These are phyloP conservation scores for Tolypocladium sp. DNA, from an alignment of 2,329 filamentous ascomycete genomes.

Conservation along the genomic window DNA sequence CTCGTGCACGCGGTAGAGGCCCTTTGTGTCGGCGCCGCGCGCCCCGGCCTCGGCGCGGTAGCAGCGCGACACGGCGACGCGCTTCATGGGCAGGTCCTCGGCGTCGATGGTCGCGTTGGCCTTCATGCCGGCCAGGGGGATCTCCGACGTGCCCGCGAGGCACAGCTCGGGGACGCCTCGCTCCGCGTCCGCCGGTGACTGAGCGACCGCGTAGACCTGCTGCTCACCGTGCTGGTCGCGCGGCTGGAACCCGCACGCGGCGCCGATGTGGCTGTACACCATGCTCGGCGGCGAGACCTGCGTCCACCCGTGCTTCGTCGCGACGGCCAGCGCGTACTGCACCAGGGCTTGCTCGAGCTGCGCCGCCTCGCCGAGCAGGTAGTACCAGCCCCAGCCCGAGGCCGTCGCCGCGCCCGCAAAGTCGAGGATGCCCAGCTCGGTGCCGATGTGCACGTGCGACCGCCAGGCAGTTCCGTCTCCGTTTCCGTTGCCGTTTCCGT, in stretches of 20 bases:
- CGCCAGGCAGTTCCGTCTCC: slow-evolving; percentile 36
- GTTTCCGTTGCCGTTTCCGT: neutral
- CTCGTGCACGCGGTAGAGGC: slow-evolving; percentile 92
- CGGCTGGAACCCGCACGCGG: slow-evolving; percentile 89
- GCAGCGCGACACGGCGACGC: slow-evolving; percentile 81
- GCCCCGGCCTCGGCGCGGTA: slow-evolving; percentile 93
- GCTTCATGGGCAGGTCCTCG: slow-evolving; percentile 62
- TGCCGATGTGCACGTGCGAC: slow-evolving; percentile 81
- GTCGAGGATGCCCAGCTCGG: slow-evolving; percentile 81
- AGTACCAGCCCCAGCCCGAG: slow-evolving; percentile 97
- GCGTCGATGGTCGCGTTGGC: slow-evolving; percentile 61
- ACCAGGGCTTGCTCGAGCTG: slow-evolving; percentile 91
- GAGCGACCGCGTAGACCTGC: slow-evolving; percentile 77
- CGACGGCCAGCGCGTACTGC: slow-evolving; percentile 71
- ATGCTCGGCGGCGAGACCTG: slow-evolving; percentile 78
- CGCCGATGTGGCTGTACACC: slow-evolving; percentile 84
- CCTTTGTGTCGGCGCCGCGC: slow-evolving; percentile 82
- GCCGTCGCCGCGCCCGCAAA: slow-evolving; percentile 74
- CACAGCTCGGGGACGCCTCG: slow-evolving; percentile 59
- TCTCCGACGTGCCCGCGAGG: slow-evolving; percentile 86
- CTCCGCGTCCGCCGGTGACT: slow-evolving; percentile 51
- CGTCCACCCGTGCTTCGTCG: slow-evolving; percentile 66
- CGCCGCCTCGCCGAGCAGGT: slow-evolving; percentile 81
- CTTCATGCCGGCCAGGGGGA: slow-evolving; percentile 85
- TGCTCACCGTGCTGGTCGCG: slow-evolving; percentile 85